phyloP scores from a whole-genome alignment of 2,329 filamentous ascomycete genomes.

The Nannizziopsis arthrosporioides region DNA sequence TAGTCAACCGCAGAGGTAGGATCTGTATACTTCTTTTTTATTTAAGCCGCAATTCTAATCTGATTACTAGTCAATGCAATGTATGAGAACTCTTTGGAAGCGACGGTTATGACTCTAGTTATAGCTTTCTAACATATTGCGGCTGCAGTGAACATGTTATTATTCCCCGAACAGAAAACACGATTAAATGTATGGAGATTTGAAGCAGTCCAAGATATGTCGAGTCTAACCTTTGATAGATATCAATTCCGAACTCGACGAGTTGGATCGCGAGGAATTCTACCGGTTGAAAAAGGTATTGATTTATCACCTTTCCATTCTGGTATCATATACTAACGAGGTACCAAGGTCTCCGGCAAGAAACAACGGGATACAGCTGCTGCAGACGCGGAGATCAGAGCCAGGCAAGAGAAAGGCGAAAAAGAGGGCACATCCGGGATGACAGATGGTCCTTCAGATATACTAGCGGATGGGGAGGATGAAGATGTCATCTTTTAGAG shows the following conservation, averaged over 20 bases:
- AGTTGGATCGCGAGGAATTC: constrained; percentile 95
- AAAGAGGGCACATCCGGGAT: not conserved
- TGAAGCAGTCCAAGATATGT: not conserved
- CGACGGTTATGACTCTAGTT: not conserved
- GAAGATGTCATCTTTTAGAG: constrained; percentile 66
- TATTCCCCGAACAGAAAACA: constrained; percentile 95
- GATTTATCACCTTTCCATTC: not conserved
- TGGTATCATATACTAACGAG: not conserved
- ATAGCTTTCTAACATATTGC: not conserved
- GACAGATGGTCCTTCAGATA: constrained; percentile 35
- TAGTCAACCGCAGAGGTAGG: constrained; percentile 85
- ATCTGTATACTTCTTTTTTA: constrained; percentile 7
- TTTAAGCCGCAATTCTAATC: constrained; percentile 13
- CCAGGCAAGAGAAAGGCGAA: constrained; percentile 47
- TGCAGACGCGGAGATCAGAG: constrained; percentile 63
- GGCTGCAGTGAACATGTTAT: constrained; percentile 51
- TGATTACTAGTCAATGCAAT: constrained; percentile 68
- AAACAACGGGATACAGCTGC: constrained; percentile 66
- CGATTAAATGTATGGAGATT: constrained; percentile 70
- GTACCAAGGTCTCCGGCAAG: constrained; percentile 55
- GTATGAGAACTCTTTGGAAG: constrained; percentile 42
- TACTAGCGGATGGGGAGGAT: constrained; percentile 60
- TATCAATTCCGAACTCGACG: constrained; percentile 96
- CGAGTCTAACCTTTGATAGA: constrained; percentile 39
- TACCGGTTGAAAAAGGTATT: constrained; percentile 80